Evolutionary conservation across 768 basidiomycete species (phyloP).

Genomic region (Termitomyces sp.): DNA sequence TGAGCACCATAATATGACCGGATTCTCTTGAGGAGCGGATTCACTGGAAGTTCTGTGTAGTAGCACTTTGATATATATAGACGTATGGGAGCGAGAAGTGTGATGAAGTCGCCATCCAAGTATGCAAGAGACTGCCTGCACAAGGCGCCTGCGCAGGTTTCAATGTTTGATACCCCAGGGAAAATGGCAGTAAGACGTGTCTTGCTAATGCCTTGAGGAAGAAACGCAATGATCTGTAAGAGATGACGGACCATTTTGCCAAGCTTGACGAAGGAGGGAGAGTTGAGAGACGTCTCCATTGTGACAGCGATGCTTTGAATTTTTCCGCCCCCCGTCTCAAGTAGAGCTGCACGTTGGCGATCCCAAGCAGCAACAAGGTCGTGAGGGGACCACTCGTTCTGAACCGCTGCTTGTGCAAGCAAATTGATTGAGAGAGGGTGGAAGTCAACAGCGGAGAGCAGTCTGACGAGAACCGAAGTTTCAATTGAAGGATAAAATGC

Average conservation of each 20-base stretch:
- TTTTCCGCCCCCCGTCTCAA: conserved; percentile 8
- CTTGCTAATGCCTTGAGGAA: conserved; percentile 10
- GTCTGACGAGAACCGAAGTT: too few species aligned
- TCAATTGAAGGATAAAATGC: neutral
- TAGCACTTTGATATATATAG: too few species aligned
- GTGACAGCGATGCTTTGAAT: conserved; percentile 12
- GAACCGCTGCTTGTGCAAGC: too few species aligned
- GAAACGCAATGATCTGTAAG: too few species aligned
- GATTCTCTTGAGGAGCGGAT: neutral
- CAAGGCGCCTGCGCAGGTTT: neutral
- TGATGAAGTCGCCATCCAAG: conserved; percentile 4
- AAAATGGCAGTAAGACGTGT: neutral
- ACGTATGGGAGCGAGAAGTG: too few species aligned
- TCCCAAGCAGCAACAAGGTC: conserved; percentile 11
- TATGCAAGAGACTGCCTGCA: conserved; percentile 13
- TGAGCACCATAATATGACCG: neutral
- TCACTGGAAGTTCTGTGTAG: too few species aligned
- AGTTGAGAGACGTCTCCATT: too few species aligned
- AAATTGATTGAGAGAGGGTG: too few species aligned
- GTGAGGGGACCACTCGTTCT: conserved; percentile 1
- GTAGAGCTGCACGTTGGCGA: neutral
- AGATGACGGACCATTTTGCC: too few species aligned
- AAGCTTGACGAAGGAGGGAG: too few species aligned
- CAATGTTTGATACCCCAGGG: neutral
- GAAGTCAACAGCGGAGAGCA: too few species aligned